Evolutionary conservation across 1,139 yeast genomes (phyloP).

Genomic region (Candida tetrigidarum): DNA sequence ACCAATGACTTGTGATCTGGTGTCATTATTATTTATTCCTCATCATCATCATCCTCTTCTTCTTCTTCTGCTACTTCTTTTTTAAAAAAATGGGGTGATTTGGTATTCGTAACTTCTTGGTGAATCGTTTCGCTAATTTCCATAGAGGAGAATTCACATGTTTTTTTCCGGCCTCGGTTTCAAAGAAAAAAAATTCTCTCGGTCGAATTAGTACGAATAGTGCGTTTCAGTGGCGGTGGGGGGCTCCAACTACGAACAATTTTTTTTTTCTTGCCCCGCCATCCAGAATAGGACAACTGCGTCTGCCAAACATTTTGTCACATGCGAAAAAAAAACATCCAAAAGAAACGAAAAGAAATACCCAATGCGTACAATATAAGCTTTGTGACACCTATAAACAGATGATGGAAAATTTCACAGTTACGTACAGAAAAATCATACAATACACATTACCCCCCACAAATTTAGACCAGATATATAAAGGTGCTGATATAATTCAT

Average conservation of each 20-base stretch:
- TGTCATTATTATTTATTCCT: too few relatives aligned
- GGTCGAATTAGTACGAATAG: background rate
- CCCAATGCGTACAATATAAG: too few relatives aligned
- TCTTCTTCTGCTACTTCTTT: background rate
- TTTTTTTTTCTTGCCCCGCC: too few relatives aligned
- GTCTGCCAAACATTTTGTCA: too few relatives aligned
- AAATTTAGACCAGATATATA: conserved; percentile 5
- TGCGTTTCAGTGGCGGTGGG: background rate
- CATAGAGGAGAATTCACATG: background rate
- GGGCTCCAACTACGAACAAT: background rate
- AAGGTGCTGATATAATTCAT: background rate
- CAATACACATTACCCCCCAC: conserved; percentile 1
- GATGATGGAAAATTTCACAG: conserved; percentile 1
- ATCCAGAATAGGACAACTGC: too few relatives aligned
- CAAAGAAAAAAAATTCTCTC: background rate
- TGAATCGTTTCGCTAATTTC: background rate
- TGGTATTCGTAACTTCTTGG: background rate
- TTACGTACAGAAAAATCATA: background rate
- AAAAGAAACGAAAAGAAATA: too few relatives aligned
- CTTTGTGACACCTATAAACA: too few relatives aligned
- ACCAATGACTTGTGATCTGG: too few relatives aligned
- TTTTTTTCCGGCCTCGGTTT: background rate
- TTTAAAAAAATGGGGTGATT: conserved; percentile 1
- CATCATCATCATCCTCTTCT: too few relatives aligned
- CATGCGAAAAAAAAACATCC: too few relatives aligned